These are phyloP conservation scores for Wickerhamomyces subpelliculosus DNA, from an alignment of 805 yeast species.

Conservation along the genomic window DNA sequence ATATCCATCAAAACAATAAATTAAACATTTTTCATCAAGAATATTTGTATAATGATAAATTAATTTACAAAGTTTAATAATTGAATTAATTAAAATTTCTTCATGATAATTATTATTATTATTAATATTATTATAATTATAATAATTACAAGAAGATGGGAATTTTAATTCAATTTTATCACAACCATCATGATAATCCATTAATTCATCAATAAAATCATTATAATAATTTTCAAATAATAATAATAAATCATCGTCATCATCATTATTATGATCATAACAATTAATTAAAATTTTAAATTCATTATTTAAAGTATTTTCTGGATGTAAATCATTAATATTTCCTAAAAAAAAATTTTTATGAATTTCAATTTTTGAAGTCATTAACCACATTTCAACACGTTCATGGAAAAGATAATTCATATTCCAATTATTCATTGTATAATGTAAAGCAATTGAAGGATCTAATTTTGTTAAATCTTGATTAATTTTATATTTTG, in stretches of 20 bases:
- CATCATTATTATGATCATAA: not conserved
- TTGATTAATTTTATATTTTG: not conserved
- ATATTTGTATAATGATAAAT: not conserved
- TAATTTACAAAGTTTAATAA: not conserved
- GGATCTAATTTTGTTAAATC: not conserved
- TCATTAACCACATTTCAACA: not conserved
- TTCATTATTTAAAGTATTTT: not conserved
- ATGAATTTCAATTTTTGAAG: not conserved
- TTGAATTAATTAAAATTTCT: not conserved
- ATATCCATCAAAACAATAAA: not conserved
- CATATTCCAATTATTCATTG: slow-evolving; percentile 1
- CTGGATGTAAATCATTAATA: not conserved
- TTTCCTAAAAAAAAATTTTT: not conserved
- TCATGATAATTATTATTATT: too few relatives aligned
- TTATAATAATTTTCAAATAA: not conserved
- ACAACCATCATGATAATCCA: not conserved
- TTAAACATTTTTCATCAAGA: not conserved
- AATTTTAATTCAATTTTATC: too few relatives aligned
- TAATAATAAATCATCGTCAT: too few relatives aligned
- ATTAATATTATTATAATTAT: too few relatives aligned
- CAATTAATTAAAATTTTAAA: not conserved
- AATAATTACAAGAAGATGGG: too few relatives aligned
- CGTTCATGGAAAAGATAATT: slow-evolving; percentile 1
- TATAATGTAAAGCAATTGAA: not conserved
- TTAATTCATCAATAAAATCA: not conserved